Conservation (phyloP, 1,284 basidiomycete genomes). For the Athelia sp. region DNA sequence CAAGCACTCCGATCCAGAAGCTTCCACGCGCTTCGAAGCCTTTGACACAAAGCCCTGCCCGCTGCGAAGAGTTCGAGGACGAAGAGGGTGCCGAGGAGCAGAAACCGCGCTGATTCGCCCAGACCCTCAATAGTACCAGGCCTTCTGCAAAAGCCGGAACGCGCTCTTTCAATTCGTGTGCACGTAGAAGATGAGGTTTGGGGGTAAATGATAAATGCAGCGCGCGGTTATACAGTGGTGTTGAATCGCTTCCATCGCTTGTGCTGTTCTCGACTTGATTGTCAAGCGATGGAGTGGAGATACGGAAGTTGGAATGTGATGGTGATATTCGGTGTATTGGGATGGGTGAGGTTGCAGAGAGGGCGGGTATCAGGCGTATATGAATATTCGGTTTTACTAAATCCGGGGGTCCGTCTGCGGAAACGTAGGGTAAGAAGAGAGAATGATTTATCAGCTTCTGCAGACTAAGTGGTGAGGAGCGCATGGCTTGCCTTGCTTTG, state of each 20-base stretch:
- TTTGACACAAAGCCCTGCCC: constrained; percentile 48
- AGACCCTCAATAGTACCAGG: constrained; percentile 77
- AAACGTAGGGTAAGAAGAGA: constrained; percentile 14
- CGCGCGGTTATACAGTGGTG: constrained; percentile 78
- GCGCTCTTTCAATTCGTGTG: constrained; percentile 60
- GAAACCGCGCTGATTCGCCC: constrained; percentile 88
- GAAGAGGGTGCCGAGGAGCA: constrained; percentile 18
- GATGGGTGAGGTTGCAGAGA: constrained; percentile 58
- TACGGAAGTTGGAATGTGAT: constrained; percentile 66
- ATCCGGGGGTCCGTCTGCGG: constrained; percentile 47
- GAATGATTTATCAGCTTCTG: constrained; percentile 7
- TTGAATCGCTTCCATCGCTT: constrained; percentile 19
- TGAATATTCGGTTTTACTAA: constrained; percentile 67
- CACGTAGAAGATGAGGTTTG: constrained; percentile 62
- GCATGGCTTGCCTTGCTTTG: constrained; percentile 43
- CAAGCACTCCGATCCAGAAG: constrained; percentile 72
- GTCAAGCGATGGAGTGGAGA: constrained; percentile 17
- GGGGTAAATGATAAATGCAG: constrained; percentile 68
- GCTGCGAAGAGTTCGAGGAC: constrained; percentile 21
- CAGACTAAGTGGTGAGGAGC: not conserved
- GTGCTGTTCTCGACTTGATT: not conserved
- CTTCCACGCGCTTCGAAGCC: constrained; percentile 66
- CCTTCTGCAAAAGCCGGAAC: constrained; percentile 73
- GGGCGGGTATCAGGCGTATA: constrained; percentile 71
- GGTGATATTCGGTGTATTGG: constrained; percentile 70